A percentile compares a stretch with the other conserved stretches of the same genome.
phyloP scores from a whole-genome alignment of 176 grass and related monocot genomes.

The Oryza glumipatula region DNA sequence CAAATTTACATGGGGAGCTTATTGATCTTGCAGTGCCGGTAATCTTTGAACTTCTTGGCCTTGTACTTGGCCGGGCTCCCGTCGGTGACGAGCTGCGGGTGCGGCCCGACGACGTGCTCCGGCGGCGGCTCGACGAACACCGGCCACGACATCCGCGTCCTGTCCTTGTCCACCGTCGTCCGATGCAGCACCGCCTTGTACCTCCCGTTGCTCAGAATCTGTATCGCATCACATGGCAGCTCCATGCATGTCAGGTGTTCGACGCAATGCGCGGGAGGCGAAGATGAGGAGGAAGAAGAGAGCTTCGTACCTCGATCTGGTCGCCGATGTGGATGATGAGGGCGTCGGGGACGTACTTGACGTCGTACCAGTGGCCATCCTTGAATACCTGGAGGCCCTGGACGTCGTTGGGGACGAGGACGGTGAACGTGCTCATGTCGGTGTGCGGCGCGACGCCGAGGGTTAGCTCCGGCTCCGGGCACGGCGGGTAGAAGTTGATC shows the following conservation, averaged over 20 bases:
- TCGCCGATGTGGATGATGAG: conserved; percentile 80
- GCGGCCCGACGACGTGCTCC: conserved; percentile 61
- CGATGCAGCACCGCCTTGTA: conserved; percentile 84
- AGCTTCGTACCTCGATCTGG: conserved; percentile 62
- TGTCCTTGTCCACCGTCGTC: conserved; percentile 65
- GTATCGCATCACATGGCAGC: background rate
- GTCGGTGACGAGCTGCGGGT: conserved; percentile 51
- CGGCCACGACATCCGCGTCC: conserved; percentile 83
- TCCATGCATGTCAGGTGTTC: background rate
- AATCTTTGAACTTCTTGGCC: conserved; percentile 79
- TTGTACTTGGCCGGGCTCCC: conserved; percentile 65
- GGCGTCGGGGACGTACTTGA: conserved; percentile 57
- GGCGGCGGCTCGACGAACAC: conserved; percentile 62
- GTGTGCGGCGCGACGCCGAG: conserved; percentile 75
- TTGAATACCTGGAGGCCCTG: conserved; percentile 76
- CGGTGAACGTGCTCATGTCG: conserved; percentile 70
- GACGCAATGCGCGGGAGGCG: background rate
- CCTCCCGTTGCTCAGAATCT: conserved; percentile 84
- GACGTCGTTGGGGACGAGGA: conserved; percentile 76
- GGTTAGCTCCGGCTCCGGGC: conserved; percentile 72
- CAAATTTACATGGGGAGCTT: conserved; percentile 65
- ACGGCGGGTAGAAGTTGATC: conserved; percentile 88
- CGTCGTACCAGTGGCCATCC: conserved; percentile 64
- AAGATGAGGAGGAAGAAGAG: background rate
- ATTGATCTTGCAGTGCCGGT: conserved; percentile 84